Evolutionary conservation across 164 flowering plant species (phyloP), one percentile per base, ranked within the genome.

Genomic region (Annona cherimola): DNA sequence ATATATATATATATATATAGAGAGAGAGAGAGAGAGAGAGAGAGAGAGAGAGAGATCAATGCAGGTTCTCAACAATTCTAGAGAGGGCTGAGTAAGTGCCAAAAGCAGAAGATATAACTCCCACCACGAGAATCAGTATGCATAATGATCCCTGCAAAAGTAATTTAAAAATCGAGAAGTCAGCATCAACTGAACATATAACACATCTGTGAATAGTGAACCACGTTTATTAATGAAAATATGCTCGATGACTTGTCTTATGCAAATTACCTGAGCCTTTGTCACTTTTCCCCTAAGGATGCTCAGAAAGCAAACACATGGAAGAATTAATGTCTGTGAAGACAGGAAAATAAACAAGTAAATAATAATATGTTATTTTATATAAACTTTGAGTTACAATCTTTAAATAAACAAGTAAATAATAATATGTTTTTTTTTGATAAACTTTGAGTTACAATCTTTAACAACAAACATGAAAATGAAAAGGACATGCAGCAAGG

Each of bases 251-350:
- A 8, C 57, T 50, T 50, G 14, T 50, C 44, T 26, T 50, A 40
- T 54, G 14, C 18, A 9, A 50, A 46, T 20, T 84, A 92, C 98
- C 95, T 94, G 94, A 41, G 84, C 20, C 40, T 72, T 46, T 6
- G 84, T 88, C 19, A 86, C 76, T 81, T 84, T 92, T 26, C 86
- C 88, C 82, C 80, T 84, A 77, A 88, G 68, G 75, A 94, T 94
- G 83, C 97, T 88, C 78, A 94, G 76, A 73, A 75, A 92, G 79
- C 99, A 94, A 71, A 83, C 89, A 79, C 92, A 88, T 1, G 99
- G 99, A 76, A 94, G 91, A 77, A 94, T 91, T 77, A 94, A 76
- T 4, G 97, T 85, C 99, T 94, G 94, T 74, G 41, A 55, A 11
- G 14, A 35, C 44, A 54, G 67, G 57, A 54, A 35, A 5, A 42